These are phyloP conservation scores for Comarum palustre DNA, from an alignment of 306 rosid genomes.

Conservation along the genomic window DNA sequence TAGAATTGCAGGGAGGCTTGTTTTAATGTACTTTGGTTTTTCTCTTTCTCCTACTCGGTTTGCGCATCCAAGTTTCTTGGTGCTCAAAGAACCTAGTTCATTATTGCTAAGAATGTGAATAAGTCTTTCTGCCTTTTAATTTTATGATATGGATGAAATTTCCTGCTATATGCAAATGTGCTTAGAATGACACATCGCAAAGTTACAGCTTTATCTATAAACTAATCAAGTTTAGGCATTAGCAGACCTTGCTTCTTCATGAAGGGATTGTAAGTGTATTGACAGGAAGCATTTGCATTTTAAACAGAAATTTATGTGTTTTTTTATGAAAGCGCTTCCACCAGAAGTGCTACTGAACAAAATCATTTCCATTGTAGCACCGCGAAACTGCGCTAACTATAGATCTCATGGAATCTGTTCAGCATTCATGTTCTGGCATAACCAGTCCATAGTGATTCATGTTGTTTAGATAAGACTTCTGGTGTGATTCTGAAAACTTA, in stretches of 20 bases:
- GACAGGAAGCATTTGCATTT: background rate
- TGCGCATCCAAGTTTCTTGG: conserved; percentile 5
- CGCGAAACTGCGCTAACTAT: background rate
- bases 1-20: conserved; percentile 1
- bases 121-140: background rate
- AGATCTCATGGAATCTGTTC: background rate
- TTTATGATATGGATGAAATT: background rate
- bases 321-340: background rate
- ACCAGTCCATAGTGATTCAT: background rate
- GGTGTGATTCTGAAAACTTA: conserved; percentile 11
- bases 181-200: background rate
- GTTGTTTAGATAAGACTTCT: background rate
- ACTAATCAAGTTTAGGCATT: background rate
- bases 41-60: background rate
- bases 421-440: background rate
- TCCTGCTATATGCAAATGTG: background rate
- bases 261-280: background rate
- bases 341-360: background rate
- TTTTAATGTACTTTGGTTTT: background rate
- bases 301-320: background rate
- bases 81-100: background rate
- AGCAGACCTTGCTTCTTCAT: background rate
- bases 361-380: background rate
- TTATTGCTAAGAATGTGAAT: conserved; percentile 12
- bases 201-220: background rate